A percentile compares a stretch with the other conserved stretches of the same genome.
These are phyloP conservation scores for Mollisia scopiformis DNA, from an alignment of 2,329 filamentous ascomycete genomes.

Conservation along the genomic window DNA sequence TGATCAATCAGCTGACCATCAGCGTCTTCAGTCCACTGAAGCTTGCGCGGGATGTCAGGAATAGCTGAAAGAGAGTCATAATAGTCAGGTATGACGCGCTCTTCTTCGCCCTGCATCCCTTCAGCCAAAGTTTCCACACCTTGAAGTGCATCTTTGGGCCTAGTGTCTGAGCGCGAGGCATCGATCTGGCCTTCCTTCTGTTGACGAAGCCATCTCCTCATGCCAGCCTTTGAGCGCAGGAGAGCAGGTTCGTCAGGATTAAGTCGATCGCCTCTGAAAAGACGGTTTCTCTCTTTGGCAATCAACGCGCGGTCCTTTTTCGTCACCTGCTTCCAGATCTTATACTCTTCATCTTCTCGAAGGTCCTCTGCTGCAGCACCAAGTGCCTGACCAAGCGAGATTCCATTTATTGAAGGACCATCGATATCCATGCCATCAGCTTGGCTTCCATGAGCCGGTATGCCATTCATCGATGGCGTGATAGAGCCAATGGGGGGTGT, in stretches of 20 bases:
- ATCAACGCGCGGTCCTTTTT: constrained; percentile 91
- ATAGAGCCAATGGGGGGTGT: constrained; percentile 78
- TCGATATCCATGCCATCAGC: constrained; percentile 88
- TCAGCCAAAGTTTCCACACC: constrained; percentile 82
- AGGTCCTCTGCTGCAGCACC: constrained; percentile 72
- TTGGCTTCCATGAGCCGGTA: constrained; percentile 71
- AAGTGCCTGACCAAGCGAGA: constrained; percentile 65
- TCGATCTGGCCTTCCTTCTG: constrained; percentile 67
- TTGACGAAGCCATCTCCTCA: constrained; percentile 84
- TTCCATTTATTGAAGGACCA: constrained; percentile 68
- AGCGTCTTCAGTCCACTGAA: constrained; percentile 87
- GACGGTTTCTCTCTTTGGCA: constrained; percentile 80
- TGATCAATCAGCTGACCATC: constrained; percentile 90
- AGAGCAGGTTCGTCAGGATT: constrained; percentile 88
- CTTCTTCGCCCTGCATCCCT: constrained; percentile 84
- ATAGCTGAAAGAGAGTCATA: constrained; percentile 87
- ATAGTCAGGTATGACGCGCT: constrained; percentile 87
- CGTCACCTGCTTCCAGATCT: constrained; percentile 98
- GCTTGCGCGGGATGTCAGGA: constrained; percentile 76
- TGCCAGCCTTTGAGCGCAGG: constrained; percentile 81
- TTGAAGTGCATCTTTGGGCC: constrained; percentile 50
- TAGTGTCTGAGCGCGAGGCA: constrained; percentile 47
- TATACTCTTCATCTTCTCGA: constrained; percentile 92
- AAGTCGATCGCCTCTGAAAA: constrained; percentile 84
- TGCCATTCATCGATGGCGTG: constrained; percentile 74